phyloP scores from a whole-genome alignment of 2,329 filamentous ascomycete genomes.

The Colletotrichum sojae region DNA sequence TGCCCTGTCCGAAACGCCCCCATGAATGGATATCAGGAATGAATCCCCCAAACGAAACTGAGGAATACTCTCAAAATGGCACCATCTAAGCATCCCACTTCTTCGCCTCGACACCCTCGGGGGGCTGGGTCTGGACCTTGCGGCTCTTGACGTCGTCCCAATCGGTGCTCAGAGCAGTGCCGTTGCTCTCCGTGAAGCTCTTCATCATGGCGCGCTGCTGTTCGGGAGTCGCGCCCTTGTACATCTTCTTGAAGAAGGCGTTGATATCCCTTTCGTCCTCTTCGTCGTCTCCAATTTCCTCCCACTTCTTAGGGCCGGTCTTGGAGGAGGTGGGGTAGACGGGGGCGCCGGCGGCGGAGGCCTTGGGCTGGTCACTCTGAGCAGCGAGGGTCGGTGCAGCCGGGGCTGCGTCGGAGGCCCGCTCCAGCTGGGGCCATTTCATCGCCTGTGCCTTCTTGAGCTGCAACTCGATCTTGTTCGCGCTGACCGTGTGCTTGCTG shows the following conservation, averaged over 20 bases:
- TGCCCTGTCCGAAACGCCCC: slow-evolving; percentile 9
- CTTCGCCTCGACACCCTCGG: slow-evolving; percentile 83
- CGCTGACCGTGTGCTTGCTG: slow-evolving; percentile 76
- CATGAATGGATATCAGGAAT: neutral
- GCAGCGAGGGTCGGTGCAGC: neutral
- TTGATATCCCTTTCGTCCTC: slow-evolving; percentile 77
- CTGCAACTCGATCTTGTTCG: slow-evolving; percentile 83
- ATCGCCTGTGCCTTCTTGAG: neutral
- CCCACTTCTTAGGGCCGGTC: slow-evolving; percentile 91
- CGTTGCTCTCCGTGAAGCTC: slow-evolving; percentile 94
- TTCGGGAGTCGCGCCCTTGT: slow-evolving; percentile 81
- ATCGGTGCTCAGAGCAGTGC: slow-evolving; percentile 91
- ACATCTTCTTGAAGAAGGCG: slow-evolving; percentile 91
- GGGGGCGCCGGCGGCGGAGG: slow-evolving; percentile 54
- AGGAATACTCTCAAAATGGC: neutral
- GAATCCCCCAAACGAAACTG: neutral
- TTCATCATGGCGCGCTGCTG: slow-evolving; percentile 97
- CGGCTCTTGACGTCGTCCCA: slow-evolving; percentile 85
- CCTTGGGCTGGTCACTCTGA: too few species aligned
- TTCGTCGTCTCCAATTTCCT: slow-evolving; percentile 75
- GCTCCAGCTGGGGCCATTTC: slow-evolving; percentile 52
- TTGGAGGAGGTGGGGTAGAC: slow-evolving; percentile 90
- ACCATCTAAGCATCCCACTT: slow-evolving; percentile 66
- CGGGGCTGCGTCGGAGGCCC: slow-evolving; percentile 24
- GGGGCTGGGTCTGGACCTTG: slow-evolving; percentile 80